Percentiles rank a stretch among this genome's conserved stretches.
phyloP scores from a whole-genome alignment of 306 rosid species.

The Glycyrrhiza uralensis region DNA sequence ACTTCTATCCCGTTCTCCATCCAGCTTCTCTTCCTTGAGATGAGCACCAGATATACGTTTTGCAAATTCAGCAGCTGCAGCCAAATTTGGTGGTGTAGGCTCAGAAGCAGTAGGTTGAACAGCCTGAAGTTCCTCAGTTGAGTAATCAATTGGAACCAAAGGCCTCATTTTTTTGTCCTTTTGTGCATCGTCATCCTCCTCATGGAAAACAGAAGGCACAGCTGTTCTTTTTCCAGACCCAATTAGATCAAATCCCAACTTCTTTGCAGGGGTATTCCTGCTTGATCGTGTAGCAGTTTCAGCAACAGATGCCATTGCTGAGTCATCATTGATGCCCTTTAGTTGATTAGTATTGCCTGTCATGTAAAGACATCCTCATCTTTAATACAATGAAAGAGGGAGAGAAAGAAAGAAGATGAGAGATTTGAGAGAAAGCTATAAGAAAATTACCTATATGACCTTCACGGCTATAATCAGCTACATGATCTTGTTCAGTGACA shows the following conservation, averaged over 20 bases:
- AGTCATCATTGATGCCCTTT: conserved; percentile 57
- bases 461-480: conserved; percentile 46
- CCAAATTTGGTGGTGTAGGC: conserved; percentile 76
- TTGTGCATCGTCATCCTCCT: conserved; percentile 91
- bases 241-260: conserved; percentile 90
- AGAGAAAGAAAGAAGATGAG: neutral
- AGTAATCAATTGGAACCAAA: conserved; percentile 94
- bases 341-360: conserved; percentile 55
- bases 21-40: conserved; percentile 75
- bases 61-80: conserved; percentile 98
- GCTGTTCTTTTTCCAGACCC: conserved; percentile 96
- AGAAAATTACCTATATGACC: conserved; percentile 48
- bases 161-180: conserved; percentile 98
- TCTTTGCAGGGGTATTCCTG: conserved; percentile 69
- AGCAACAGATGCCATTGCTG: conserved; percentile 41
- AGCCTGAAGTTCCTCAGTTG: conserved; percentile 94
- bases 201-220: conserved; percentile 86
- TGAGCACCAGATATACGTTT: conserved; percentile 74
- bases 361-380: conserved; percentile 31
- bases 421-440: neutral
- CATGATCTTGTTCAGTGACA: conserved; percentile 37
- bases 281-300: conserved; percentile 57
- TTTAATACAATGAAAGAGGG: conserved; percentile 6
- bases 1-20: conserved; percentile 74
- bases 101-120: conserved; percentile 68